Conservation (phyloP, 805 yeast species). For the Candida multigemmis region DNA sequence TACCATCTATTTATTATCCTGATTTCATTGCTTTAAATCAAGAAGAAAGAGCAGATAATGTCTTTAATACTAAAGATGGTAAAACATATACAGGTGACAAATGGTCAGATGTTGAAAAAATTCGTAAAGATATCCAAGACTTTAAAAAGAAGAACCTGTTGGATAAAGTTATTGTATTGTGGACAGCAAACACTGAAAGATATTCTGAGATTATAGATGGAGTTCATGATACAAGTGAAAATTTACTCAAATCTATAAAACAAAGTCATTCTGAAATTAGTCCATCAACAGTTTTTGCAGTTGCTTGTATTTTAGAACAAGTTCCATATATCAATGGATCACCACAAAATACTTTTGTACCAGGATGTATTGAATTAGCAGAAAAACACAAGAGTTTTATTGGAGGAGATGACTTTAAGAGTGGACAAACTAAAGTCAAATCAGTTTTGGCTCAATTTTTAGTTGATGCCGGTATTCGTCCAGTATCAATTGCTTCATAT, state of each 20-base stretch:
- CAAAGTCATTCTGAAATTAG: conserved; percentile 74
- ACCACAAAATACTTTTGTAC: conserved; percentile 96
- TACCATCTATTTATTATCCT: conserved; percentile 87
- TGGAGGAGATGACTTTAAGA: conserved; percentile 96
- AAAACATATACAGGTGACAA: conserved; percentile 49
- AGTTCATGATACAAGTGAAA: conserved; percentile 83
- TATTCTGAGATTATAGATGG: conserved; percentile 70
- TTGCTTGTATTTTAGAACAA: conserved; percentile 82
- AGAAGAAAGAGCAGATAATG: conserved; percentile 83
- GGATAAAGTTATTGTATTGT: conserved; percentile 82
- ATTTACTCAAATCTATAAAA: conserved; percentile 66
- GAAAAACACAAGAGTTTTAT: conserved; percentile 67
- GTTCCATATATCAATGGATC: conserved; percentile 93
- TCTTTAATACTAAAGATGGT: conserved; percentile 53
- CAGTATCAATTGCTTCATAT: conserved; percentile 89
- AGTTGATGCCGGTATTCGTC: conserved; percentile 96
- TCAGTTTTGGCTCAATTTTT: conserved; percentile 94
- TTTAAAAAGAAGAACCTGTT: conserved; percentile 66
- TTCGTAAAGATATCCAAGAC: conserved; percentile 73
- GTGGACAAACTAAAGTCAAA: conserved; percentile 93
- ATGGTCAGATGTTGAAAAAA: conserved; percentile 83
- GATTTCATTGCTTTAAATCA: conserved; percentile 96
- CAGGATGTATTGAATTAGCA: conserved; percentile 87
- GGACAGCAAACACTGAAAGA: conserved; percentile 98
- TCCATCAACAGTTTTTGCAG: conserved; percentile 91